Conservation (phyloP, 768 basidiomycete species). For the Brasilioporus rufonigricans region DNA sequence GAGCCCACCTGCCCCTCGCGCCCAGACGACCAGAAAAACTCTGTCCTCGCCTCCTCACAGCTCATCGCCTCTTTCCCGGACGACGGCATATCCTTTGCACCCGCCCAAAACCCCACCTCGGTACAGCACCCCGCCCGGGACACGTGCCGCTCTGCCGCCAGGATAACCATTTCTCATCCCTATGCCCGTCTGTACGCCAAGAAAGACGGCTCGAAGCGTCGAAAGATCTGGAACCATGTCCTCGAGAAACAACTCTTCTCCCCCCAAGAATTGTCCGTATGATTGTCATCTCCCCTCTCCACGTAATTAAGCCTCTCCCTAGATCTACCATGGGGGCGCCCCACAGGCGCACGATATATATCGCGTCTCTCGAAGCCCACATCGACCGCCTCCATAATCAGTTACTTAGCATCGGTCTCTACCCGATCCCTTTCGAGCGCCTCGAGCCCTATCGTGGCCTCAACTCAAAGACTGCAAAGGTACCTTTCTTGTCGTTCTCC, state of each 20-base stretch:
- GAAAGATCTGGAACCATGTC: conserved; percentile 76
- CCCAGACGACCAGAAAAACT: too few species aligned
- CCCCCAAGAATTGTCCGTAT: conserved; percentile 60
- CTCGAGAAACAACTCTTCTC: conserved; percentile 71
- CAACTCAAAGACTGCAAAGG: conserved; percentile 78
- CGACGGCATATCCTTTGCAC: conserved; percentile 20
- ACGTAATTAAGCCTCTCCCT: neutral
- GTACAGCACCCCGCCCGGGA: conserved; percentile 20
- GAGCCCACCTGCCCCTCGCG: too few species aligned
- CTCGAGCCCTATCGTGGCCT: conserved; percentile 65
- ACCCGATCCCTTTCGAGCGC: conserved; percentile 53
- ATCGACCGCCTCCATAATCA: conserved; percentile 66
- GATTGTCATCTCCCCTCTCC: neutral
- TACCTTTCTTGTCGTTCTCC: conserved; percentile 19
- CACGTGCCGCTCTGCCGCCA: conserved; percentile 15
- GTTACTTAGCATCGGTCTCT: conserved; percentile 50
- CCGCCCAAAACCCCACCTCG: neutral
- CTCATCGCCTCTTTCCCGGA: conserved; percentile 22
- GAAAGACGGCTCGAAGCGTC: conserved; percentile 60
- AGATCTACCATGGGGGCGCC: conserved; percentile 69
- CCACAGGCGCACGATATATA: conserved; percentile 67
- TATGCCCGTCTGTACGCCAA: conserved; percentile 70
- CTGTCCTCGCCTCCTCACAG: too few species aligned
- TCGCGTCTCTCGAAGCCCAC: conserved; percentile 69
- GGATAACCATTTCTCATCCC: conserved; percentile 52